Evolutionary conservation across 352 stramenopile genomes (phyloP).

Genomic region (Phytopythium ostracodes): DNA sequence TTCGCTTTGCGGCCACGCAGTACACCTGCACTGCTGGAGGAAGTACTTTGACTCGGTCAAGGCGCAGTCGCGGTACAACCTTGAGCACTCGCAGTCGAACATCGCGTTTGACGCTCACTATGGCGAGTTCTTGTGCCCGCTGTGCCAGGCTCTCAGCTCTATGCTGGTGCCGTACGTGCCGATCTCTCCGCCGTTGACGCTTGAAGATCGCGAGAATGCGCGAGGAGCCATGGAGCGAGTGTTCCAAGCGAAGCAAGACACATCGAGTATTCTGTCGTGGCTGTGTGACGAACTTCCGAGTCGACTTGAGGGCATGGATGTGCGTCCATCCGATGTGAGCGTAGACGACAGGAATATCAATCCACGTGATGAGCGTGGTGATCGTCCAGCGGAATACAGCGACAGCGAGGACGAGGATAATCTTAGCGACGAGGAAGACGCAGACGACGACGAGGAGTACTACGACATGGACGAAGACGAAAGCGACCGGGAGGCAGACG

Average conservation of each 20-base stretch:
- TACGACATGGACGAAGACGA: background rate
- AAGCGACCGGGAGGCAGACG: constrained; percentile 10
- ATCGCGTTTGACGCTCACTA: constrained; percentile 84
- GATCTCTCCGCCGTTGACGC: constrained; percentile 47
- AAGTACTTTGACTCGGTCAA: constrained; percentile 88
- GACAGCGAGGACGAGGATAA: constrained; percentile 26
- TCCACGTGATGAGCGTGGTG: background rate
- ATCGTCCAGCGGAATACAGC: constrained; percentile 11
- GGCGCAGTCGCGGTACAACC: constrained; percentile 61
- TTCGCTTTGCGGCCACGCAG: constrained; percentile 86
- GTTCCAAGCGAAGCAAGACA: constrained; percentile 74
- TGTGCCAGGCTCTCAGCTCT: constrained; percentile 90
- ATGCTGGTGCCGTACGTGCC: constrained; percentile 83
- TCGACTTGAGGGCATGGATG: constrained; percentile 30
- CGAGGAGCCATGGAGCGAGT: constrained; percentile 67
- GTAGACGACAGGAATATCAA: background rate
- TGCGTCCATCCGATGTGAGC: background rate
- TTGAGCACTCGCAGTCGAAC: constrained; percentile 72
- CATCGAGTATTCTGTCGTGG: constrained; percentile 57
- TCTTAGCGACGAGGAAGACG: constrained; percentile 5
- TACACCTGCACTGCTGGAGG: constrained; percentile 86
- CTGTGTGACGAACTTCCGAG: constrained; percentile 42
- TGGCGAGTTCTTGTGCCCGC: constrained; percentile 87
- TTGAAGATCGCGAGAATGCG: constrained; percentile 47
- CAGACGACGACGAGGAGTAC: background rate